Conservation (phyloP, 441 rosid genomes). For the Gossypium schwendimanii region DNA sequence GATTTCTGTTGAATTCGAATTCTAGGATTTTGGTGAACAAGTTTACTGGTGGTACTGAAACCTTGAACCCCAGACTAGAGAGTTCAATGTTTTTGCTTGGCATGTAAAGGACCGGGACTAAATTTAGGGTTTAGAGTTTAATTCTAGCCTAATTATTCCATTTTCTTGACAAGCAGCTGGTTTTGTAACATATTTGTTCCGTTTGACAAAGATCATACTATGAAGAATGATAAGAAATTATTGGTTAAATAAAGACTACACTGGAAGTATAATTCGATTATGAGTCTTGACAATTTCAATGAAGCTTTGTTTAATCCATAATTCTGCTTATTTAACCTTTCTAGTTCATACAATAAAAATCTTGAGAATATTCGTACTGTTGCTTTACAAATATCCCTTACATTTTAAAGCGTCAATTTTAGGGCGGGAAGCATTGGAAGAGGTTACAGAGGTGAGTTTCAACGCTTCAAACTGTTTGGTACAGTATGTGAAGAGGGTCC, state of each 20-base stretch:
- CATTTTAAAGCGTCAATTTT: not conserved
- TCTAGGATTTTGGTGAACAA: too few relatives aligned
- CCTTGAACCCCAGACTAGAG: too few relatives aligned
- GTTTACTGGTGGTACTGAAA: too few relatives aligned
- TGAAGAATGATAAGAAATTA: not conserved
- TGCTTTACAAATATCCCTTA: not conserved
- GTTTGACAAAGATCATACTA: not conserved
- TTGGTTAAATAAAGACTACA: not conserved
- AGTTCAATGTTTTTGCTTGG: too few relatives aligned
- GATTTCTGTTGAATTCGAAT: too few relatives aligned
- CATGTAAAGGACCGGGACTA: too few relatives aligned
- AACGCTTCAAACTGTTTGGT: conserved; percentile 71
- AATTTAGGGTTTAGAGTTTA: too few relatives aligned
- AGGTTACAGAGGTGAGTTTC: conserved; percentile 86
- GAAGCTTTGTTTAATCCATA: not conserved
- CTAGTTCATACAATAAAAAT: not conserved
- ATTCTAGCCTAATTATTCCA: not conserved
- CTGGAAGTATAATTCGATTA: not conserved
- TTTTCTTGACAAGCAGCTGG: not conserved
- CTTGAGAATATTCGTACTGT: not conserved
- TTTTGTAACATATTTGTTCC: not conserved
- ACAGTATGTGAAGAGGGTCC: conserved; percentile 61
- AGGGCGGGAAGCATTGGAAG: conserved; percentile 94
- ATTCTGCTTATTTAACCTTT: not conserved
- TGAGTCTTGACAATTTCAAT: not conserved